Conservation (phyloP, 352 stramenopile genomes). For the Phytophthora sojae region DNA sequence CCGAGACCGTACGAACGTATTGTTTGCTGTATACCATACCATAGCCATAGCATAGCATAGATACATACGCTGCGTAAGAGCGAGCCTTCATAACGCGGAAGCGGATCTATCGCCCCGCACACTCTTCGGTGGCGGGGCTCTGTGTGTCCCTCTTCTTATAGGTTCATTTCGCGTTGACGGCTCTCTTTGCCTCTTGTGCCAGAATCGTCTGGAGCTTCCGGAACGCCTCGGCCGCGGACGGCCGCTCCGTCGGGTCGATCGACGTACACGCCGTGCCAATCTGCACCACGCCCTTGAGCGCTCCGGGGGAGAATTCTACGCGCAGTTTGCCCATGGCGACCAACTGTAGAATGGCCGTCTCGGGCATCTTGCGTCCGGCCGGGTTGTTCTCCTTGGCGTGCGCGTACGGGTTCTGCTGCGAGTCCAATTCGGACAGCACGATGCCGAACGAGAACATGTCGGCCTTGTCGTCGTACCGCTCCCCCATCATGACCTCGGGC, state of each 20-base stretch:
- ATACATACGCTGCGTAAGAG: constrained; percentile 23
- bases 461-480: constrained; percentile 54
- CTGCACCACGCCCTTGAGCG: constrained; percentile 39
- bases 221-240: constrained; percentile 48
- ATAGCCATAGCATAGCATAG: not conserved
- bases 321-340: constrained; percentile 54
- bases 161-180: constrained; percentile 38
- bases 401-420: constrained; percentile 44
- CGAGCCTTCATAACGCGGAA: constrained; percentile 43
- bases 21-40: constrained; percentile 7
- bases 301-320: constrained; percentile 42
- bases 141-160: constrained; percentile 37
- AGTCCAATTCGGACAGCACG: constrained; percentile 56
- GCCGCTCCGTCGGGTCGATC: constrained; percentile 48
- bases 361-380: constrained; percentile 45
- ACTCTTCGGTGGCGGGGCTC: constrained; percentile 2
- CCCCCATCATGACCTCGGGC: constrained; percentile 55
- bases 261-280: constrained; percentile 48
- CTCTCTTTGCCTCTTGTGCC: constrained; percentile 39
- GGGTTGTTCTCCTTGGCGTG: constrained; percentile 46
- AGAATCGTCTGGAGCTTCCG: constrained; percentile 48
- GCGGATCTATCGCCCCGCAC: constrained; percentile 19
- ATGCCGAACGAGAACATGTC: constrained; percentile 63
- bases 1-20: constrained; percentile 25
- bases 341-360: constrained; percentile 60